Conservation (phyloP, 305 asterid genomes). For the Solanum aculeatissimum region DNA sequence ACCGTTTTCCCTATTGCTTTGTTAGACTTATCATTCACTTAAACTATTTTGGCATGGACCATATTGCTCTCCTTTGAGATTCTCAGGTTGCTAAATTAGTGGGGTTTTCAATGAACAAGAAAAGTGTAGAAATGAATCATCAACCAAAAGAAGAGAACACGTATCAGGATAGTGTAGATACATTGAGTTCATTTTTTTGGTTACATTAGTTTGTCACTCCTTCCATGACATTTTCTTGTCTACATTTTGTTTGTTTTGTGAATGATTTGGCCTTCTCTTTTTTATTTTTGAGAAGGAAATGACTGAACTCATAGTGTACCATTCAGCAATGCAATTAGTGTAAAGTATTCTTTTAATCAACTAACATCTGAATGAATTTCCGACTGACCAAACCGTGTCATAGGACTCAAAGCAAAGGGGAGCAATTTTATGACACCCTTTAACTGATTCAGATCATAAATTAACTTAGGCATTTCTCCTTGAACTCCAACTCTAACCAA, state of each 20-base stretch:
- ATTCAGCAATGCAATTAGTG: not conserved
- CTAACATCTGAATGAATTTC: not conserved
- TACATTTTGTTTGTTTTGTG: not conserved
- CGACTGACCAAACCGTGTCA: not conserved
- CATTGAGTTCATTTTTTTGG: not conserved
- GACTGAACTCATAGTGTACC: not conserved
- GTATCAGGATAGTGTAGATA: not conserved
- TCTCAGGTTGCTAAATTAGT: not conserved
- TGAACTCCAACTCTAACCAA: not conserved
- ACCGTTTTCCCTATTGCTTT: not conserved
- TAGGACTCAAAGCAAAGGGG: not conserved
- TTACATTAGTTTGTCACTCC: not conserved
- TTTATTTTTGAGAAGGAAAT: not conserved
- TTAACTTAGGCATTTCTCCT: not conserved
- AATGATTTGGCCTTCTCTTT: not conserved
- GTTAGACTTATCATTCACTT: not conserved
- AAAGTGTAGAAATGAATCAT: not conserved
- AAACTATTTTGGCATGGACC: not conserved
- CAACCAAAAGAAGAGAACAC: not conserved
- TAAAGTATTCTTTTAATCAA: not conserved
- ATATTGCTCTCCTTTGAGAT: not conserved
- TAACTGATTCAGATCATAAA: not conserved
- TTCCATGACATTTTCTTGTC: not conserved
- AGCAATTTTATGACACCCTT: not conserved
- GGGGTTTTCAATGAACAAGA: not conserved